phyloP scores from a whole-genome alignment of 805 yeast genomes.

The Spathaspora gorwiae region DNA sequence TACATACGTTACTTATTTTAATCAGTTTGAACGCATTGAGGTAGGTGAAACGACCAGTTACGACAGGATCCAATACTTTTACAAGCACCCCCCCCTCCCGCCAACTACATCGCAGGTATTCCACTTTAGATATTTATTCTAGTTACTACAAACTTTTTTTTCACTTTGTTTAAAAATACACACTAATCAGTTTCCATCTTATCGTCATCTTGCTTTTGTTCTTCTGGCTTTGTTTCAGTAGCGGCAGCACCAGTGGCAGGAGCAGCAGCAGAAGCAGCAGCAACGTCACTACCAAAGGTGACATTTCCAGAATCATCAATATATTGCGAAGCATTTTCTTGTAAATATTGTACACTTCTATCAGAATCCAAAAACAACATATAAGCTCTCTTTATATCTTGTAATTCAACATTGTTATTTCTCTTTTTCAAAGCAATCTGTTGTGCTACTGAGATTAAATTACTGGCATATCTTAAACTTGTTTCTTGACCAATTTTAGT shows the following conservation, averaged over 20 bases:
- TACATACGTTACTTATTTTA: neutral
- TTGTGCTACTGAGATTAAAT: conserved; percentile 84
- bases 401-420: conserved; percentile 61
- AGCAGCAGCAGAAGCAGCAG: conserved; percentile 5
- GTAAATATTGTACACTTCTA: conserved; percentile 82
- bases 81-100: no score
- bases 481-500: conserved; percentile 90
- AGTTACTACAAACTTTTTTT: no score
- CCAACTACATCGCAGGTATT: no score
- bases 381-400: conserved; percentile 84
- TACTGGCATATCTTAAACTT: conserved; percentile 86
- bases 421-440: conserved; percentile 83
- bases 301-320: conserved; percentile 79
- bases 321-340: conserved; percentile 62
- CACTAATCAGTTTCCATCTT: conserved; percentile 36
- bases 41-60: no score
- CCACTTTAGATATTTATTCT: no score
- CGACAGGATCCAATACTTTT: no score
- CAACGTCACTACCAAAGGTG: conserved; percentile 34
- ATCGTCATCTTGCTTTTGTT: conserved; percentile 11
- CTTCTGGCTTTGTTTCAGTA: conserved; percentile 1
- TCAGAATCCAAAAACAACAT: conserved; percentile 81
- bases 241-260: neutral
- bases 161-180: no score
- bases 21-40: no score